Evolutionary conservation across 768 basidiomycete genomes (phyloP).

Genomic region (Wakefieldia striispora): DNA sequence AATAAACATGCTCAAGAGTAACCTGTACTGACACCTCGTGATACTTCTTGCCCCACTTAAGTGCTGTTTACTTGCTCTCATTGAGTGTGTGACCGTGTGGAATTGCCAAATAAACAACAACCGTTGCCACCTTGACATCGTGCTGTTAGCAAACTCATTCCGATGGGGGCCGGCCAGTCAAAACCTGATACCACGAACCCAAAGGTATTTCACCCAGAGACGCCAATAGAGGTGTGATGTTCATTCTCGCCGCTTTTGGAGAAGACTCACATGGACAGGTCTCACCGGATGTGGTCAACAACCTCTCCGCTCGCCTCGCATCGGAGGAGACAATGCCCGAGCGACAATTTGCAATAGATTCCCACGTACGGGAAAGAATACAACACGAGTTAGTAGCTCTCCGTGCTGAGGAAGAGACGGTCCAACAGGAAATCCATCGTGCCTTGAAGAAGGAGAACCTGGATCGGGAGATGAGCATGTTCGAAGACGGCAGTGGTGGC

Average conservation of each 20-base stretch:
- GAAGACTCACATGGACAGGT: constrained; percentile 48
- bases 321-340: constrained; percentile 59
- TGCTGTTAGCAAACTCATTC: too few species aligned
- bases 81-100: background rate
- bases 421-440: constrained; percentile 69
- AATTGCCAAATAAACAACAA: constrained; percentile 13
- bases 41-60: too few species aligned
- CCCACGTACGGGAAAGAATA: constrained; percentile 70
- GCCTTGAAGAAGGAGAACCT: constrained; percentile 88
- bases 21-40: background rate
- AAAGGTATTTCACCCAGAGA: constrained; percentile 56
- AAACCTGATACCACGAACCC: constrained; percentile 46
- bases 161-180: constrained; percentile 74
- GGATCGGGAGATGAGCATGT: constrained; percentile 64
- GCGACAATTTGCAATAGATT: constrained; percentile 73
- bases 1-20: constrained; percentile 25
- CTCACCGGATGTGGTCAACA: constrained; percentile 79
- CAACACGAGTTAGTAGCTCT: constrained; percentile 63
- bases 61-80: background rate
- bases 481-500: constrained; percentile 40
- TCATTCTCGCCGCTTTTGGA: background rate
- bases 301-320: constrained; percentile 64
- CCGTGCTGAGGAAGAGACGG: constrained; percentile 64
- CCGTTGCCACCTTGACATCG: too few species aligned
- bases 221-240: constrained; percentile 48